Evolutionary conservation across 2,329 filamentous ascomycete species (phyloP).

Genomic region (Pyricularia grisea): DNA sequence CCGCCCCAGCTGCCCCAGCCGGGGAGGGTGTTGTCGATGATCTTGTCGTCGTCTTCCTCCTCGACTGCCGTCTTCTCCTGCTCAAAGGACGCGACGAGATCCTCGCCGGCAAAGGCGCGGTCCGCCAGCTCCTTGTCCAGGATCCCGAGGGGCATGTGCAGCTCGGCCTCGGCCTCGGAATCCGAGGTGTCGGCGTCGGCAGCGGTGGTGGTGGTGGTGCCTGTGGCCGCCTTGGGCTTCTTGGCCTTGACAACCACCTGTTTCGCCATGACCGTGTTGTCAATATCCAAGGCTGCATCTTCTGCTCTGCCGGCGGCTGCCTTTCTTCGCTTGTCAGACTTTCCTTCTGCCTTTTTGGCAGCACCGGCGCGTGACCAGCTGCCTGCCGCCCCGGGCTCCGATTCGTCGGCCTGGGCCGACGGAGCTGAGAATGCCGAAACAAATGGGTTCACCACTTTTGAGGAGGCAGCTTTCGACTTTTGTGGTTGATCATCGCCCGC

Average conservation of each 20-base stretch:
- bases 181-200: slow-evolving; percentile 33
- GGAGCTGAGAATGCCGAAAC: not conserved
- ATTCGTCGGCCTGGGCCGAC: not conserved
- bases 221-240: slow-evolving; percentile 8
- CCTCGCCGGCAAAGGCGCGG: slow-evolving; percentile 78
- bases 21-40: slow-evolving; percentile 75
- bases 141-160: slow-evolving; percentile 42
- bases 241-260: slow-evolving; percentile 16
- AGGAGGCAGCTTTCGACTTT: not conserved
- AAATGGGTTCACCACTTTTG: not conserved
- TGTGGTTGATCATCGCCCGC: not conserved
- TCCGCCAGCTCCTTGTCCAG: slow-evolving; percentile 62
- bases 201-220: slow-evolving; percentile 12
- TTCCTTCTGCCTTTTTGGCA: not conserved
- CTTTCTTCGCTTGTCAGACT: not conserved
- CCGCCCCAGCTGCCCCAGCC: slow-evolving; percentile 94
- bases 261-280: slow-evolving; percentile 21
- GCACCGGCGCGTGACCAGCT: slow-evolving; percentile 3
- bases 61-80: slow-evolving; percentile 66
- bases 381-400: not conserved
- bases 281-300: slow-evolving; percentile 9
- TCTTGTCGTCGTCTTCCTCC: slow-evolving; percentile 72
- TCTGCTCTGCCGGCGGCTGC: slow-evolving; percentile 6
- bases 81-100: slow-evolving; percentile 72
- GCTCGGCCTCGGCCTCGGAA: slow-evolving; percentile 34